Evolutionary conservation across 441 rosid genomes (phyloP).

Genomic region (Populus hybrid): DNA sequence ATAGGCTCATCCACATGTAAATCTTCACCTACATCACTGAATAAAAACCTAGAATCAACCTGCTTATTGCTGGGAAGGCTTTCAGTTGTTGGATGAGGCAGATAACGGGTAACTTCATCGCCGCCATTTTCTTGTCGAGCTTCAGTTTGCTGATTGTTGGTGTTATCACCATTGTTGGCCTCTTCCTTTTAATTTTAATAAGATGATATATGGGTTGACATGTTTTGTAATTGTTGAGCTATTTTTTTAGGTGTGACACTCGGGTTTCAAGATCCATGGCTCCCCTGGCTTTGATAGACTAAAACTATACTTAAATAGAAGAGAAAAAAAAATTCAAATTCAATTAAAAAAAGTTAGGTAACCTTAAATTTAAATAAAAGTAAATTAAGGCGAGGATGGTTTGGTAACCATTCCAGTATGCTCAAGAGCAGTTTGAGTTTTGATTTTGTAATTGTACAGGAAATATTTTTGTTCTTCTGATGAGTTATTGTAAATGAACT

Average conservation of each 20-base stretch:
- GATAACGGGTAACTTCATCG: slow-evolving; percentile 37
- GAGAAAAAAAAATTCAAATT: too few species aligned
- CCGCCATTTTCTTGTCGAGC: slow-evolving; percentile 47
- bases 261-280: too few species aligned
- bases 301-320: too few species aligned
- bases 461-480: not conserved
- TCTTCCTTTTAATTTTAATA: too few species aligned
- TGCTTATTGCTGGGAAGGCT: slow-evolving; percentile 38
- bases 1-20: slow-evolving; percentile 41
- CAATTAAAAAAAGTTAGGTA: too few species aligned
- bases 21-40: slow-evolving; percentile 33
- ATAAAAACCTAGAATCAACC: slow-evolving; percentile 25
- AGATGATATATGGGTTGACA: too few species aligned
- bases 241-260: too few species aligned
- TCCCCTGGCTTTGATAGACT: too few species aligned
- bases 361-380: too few species aligned
- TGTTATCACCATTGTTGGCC: slow-evolving; percentile 35
- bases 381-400: too few species aligned
- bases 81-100: slow-evolving; percentile 38
- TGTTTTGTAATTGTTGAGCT: too few species aligned
- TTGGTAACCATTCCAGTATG: not conserved
- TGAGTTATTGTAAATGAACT: not conserved
- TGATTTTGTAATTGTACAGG: not conserved
- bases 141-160: slow-evolving; percentile 48
- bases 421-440: not conserved